These are phyloP conservation scores for Mucor mucedo DNA, from an alignment of 371 early-diverging fungal species.

Conservation along the genomic window DNA sequence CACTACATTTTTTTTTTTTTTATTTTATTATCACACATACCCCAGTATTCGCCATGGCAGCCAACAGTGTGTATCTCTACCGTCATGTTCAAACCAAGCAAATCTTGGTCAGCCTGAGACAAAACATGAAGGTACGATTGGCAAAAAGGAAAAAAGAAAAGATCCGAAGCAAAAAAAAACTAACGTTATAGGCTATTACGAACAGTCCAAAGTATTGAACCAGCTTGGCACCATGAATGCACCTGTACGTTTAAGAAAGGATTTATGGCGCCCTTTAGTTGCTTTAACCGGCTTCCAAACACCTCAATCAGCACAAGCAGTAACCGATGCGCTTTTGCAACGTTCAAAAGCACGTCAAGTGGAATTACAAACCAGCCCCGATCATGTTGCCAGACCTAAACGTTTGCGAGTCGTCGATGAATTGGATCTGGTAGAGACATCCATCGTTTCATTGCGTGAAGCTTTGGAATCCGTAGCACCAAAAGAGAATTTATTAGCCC, in stretches of 20 bases:
- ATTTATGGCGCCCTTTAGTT: conserved; percentile 65
- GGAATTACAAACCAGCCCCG: conserved; percentile 37
- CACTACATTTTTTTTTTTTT: conserved; percentile 9
- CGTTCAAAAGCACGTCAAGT: conserved; percentile 45
- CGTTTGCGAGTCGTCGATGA: conserved; percentile 51
- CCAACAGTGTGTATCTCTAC: conserved; percentile 55
- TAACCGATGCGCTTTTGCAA: conserved; percentile 64
- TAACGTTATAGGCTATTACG: no score
- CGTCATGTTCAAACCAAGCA: conserved; percentile 68
- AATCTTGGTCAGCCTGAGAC: conserved; percentile 56
- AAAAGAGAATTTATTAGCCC: conserved; percentile 37
- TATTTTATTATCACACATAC: not conserved
- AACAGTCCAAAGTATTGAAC: conserved; percentile 46
- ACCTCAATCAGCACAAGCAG: conserved; percentile 56
- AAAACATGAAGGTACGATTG: conserved; percentile 43
- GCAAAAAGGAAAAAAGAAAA: not conserved
- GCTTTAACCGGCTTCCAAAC: conserved; percentile 59
- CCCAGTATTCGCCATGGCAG: not conserved
- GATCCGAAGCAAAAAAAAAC: not conserved
- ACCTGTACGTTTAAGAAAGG: conserved; percentile 59
- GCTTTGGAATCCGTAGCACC: conserved; percentile 41
- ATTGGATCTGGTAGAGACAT: conserved; percentile 43
- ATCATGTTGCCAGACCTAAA: conserved; percentile 52
- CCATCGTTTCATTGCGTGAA: conserved; percentile 47
- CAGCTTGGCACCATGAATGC: conserved; percentile 36